Evolutionary conservation across 176 grass and related monocot genomes (phyloP).

Genomic region (Carex kokanica): DNA sequence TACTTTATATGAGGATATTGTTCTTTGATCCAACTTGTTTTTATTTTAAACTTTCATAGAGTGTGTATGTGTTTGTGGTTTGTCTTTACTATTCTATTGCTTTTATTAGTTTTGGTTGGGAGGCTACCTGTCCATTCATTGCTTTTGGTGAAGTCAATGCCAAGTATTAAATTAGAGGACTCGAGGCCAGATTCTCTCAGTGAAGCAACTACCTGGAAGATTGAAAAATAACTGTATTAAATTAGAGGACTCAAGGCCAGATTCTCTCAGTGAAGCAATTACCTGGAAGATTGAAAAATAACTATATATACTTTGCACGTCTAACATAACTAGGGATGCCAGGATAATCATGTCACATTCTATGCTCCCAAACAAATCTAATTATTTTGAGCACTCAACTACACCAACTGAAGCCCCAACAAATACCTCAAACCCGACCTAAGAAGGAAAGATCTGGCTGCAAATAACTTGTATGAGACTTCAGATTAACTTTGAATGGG

Average conservation of each 20-base stretch:
- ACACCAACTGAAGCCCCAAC: conserved; percentile 7
- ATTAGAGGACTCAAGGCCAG: conserved; percentile 95
- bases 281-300: conserved; percentile 40
- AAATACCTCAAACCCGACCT: background rate
- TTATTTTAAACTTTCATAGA: background rate
- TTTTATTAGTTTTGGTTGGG: background rate
- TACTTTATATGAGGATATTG: background rate
- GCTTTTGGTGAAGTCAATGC: conserved; percentile 96
- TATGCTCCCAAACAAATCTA: background rate
- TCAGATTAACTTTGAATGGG: background rate
- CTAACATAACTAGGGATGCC: background rate
- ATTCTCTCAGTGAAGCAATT: conserved; percentile 69
- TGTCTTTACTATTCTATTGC: background rate
- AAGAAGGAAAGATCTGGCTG: background rate
- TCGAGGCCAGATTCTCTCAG: conserved; percentile 91
- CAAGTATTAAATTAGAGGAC: conserved; percentile 91
- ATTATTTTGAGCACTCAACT: background rate
- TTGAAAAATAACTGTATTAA: conserved; percentile 18
- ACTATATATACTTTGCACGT: background rate
- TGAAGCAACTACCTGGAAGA: conserved; percentile 59
- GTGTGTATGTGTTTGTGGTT: background rate
- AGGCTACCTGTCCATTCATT: conserved; percentile 93
- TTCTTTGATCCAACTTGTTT: background rate
- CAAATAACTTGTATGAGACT: background rate
- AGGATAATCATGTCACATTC: background rate